phyloP scores from a whole-genome alignment of 352 stramenopile genomes.

The Elongisporangium senticosum region DNA sequence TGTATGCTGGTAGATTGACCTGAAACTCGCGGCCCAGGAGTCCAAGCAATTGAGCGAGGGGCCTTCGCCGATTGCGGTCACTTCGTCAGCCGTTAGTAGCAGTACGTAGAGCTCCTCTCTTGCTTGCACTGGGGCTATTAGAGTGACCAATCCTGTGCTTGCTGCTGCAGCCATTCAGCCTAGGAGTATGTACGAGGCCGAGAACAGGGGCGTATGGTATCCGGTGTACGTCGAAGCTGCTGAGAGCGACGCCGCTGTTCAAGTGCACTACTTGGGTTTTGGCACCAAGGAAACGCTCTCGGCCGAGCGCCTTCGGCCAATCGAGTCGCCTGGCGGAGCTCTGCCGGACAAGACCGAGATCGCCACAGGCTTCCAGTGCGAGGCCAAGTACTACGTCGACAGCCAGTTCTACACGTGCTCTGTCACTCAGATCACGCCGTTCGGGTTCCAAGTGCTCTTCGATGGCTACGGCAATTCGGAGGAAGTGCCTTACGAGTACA shows the following conservation, averaged over 20 bases:
- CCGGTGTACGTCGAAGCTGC: slow-evolving; percentile 56
- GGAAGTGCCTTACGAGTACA: slow-evolving; percentile 88
- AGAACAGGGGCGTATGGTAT: slow-evolving; percentile 66
- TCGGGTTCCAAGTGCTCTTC: slow-evolving; percentile 86
- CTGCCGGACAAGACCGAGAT: slow-evolving; percentile 37
- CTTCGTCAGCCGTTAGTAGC: not conserved
- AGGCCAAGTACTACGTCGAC: slow-evolving; percentile 81
- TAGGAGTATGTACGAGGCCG: slow-evolving; percentile 48
- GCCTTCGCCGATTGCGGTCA: not conserved
- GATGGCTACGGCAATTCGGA: slow-evolving; percentile 87
- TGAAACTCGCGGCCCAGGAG: slow-evolving; percentile 18
- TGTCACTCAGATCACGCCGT: slow-evolving; percentile 53
- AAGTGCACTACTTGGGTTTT: slow-evolving; percentile 74
- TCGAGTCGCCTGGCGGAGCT: slow-evolving; percentile 26
- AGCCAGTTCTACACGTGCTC: slow-evolving; percentile 64
- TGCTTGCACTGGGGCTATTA: not conserved
- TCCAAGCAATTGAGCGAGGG: not conserved
- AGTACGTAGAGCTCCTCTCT: not conserved
- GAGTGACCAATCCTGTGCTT: not conserved
- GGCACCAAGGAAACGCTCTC: slow-evolving; percentile 51
- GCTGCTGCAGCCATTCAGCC: slow-evolving; percentile 37
- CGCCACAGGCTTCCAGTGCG: slow-evolving; percentile 51
- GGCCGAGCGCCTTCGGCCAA: slow-evolving; percentile 29
- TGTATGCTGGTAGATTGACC: slow-evolving; percentile 21
- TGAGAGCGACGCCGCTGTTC: slow-evolving; percentile 47